Base-by-base conservation (phyloP, 176 grass and related monocot genomes). In the Avena insularis region DNA sequence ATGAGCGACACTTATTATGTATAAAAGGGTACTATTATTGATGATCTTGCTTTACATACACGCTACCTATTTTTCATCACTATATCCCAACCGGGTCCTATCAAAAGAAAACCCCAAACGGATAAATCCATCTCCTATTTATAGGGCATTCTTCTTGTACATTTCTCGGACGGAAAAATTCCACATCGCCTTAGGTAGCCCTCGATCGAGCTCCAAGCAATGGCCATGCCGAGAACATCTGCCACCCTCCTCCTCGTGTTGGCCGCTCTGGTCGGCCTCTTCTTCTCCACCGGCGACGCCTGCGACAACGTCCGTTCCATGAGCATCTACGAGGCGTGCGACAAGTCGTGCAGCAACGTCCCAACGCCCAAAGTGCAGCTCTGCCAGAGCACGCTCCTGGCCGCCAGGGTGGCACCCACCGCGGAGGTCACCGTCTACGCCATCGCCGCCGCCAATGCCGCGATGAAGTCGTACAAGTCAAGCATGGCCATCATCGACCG, bases 381-480 rank as follows among this genome's bases (percentile, higher is more conserved):
- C 4, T 79, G 84, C 75, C 3, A 14, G 9, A 12, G 25, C 13
- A 14, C 2, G 15, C 63, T 85, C 14, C n/a, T 7, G 29, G 19
- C 35, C 47, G 8, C 47, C 29, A 47, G 8, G 12, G 75, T 53
- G 6, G 20, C 58, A 2, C 64, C 29, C 64, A 59, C 31, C 15
- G 38, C n/a, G 0, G 50, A 69, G 75, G 31, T 48, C 9, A 86
- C 84, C 14, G 36, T 57, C 6, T 86, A 86, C 21, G 51, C 11
- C 2, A 3, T 13, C 0, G 6, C 0, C 14, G 64, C 35, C 0
- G 75, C 84, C 50, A 33, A 9, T n/a, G 1, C 6, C 10, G 51
- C 75, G n/a, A 79, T 12, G 10, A 20, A 20, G 10, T 3, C 21
- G 10, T 86, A 86, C 62, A 53, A 57, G 14, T 64, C 6, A 5